A percentile compares a stretch with the other conserved stretches of the same genome.
These are phyloP conservation scores for Arxiozyma telluris DNA, from an alignment of 1,139 yeast species.

Conservation along the genomic window DNA sequence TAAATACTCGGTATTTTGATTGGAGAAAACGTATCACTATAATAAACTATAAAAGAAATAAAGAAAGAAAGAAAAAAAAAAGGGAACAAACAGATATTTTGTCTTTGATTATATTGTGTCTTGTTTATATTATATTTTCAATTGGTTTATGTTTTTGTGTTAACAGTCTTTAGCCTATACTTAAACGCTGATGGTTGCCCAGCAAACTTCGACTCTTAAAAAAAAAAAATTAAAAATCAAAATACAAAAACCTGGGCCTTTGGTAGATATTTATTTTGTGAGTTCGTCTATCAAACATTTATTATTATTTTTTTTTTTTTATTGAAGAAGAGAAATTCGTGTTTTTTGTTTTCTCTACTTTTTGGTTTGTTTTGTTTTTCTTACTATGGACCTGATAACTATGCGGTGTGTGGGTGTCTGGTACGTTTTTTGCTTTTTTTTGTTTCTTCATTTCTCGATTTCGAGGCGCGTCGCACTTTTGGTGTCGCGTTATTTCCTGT, in stretches of 20 bases:
- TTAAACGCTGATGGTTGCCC: not conserved
- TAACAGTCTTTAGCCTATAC: not conserved
- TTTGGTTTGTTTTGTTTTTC: not conserved
- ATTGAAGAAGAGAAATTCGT: not conserved
- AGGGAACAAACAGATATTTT: not conserved
- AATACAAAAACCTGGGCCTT: too few species aligned
- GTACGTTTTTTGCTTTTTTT: not conserved
- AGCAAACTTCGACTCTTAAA: too few species aligned
- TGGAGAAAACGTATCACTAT: not conserved
- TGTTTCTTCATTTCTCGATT: not conserved
- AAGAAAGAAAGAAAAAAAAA: too few species aligned
- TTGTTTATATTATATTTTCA: not conserved
- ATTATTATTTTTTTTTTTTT: too few species aligned
- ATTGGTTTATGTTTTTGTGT: not conserved
- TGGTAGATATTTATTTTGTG: not conserved
- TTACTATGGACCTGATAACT: not conserved
- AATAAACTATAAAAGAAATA: too few species aligned
- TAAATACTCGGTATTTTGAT: not conserved
- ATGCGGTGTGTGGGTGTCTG: not conserved
- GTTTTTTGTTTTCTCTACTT: not conserved
- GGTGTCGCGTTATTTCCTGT: conserved; percentile 1
- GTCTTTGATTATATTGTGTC: not conserved
- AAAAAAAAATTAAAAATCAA: too few species aligned
- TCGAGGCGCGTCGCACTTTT: not conserved
- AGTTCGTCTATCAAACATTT: too few species aligned